phyloP scores from a whole-genome alignment of 1,139 yeast genomes.

The Blastobotrys illinoisensis region DNA sequence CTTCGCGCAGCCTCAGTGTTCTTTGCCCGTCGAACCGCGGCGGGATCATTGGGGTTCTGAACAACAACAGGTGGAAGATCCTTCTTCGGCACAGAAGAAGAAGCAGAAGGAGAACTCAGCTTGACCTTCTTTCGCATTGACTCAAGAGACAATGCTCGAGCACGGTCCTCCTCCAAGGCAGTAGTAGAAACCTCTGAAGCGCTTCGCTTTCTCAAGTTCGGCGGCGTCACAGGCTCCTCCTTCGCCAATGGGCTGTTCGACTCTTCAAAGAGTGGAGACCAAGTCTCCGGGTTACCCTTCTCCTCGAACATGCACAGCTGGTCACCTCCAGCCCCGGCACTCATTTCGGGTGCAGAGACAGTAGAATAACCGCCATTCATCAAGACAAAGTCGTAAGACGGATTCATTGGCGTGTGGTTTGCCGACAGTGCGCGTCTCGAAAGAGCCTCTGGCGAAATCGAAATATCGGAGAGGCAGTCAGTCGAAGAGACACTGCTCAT shows the following conservation, averaged over 20 bases:
- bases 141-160: slow-evolving; percentile 1
- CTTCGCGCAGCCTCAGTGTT: slow-evolving; percentile 97
- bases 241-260: slow-evolving; percentile 1
- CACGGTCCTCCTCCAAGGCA: neutral
- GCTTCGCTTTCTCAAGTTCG: neutral
- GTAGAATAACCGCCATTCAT: neutral
- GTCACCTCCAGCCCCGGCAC: neutral
- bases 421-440: neutral
- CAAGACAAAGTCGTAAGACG: neutral
- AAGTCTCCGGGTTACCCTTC: slow-evolving; percentile 7
- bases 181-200: neutral
- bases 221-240: neutral
- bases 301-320: slow-evolving; percentile 6
- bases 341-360: neutral
- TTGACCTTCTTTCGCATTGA: slow-evolving; percentile 1
- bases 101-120: slow-evolving; percentile 8
- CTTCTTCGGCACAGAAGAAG: slow-evolving; percentile 1
- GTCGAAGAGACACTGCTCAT: neutral
- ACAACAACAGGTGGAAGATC: slow-evolving; percentile 48
- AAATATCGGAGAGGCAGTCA: neutral
- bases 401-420: neutral
- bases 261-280: slow-evolving; percentile 12
- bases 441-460: neutral
- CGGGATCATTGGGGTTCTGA: slow-evolving; percentile 53
- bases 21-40: slow-evolving; percentile 78